A percentile compares a stretch with the other conserved stretches of the same genome.
phyloP scores from a whole-genome alignment of 192 early-diverging fungal species.

The Coemansia biformis region DNA sequence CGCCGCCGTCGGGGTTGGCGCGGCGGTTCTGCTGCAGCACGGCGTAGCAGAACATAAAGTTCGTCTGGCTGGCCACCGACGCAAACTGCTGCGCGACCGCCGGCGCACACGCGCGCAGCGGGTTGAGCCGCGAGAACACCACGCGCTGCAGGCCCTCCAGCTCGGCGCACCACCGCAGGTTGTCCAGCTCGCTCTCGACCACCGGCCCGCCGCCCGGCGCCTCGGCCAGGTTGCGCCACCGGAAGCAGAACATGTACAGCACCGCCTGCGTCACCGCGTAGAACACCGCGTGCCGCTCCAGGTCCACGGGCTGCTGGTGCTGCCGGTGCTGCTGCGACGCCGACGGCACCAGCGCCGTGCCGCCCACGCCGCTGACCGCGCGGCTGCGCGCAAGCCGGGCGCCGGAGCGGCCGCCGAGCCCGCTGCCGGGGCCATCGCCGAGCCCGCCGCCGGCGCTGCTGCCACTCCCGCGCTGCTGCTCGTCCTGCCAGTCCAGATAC shows the following conservation, averaged over 20 bases:
- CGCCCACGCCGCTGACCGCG: no score
- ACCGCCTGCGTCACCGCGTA: constrained; percentile 81
- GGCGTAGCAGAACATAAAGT: constrained; percentile 84
- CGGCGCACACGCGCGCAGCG: constrained; percentile 70
- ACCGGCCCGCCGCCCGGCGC: constrained; percentile 21
- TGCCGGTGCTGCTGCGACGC: no score
- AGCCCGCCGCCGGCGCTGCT: no score
- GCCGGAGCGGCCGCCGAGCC: constrained; percentile 1
- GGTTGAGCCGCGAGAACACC: constrained; percentile 70
- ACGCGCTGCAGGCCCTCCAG: constrained; percentile 65
- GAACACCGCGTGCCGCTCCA: constrained; percentile 70
- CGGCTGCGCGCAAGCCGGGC: no score
- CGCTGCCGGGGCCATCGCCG: no score
- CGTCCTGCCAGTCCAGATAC: constrained; percentile 67
- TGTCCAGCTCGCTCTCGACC: constrained; percentile 29
- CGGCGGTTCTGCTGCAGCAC: constrained; percentile 62
- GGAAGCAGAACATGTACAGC: constrained; percentile 94
- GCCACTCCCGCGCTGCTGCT: no score
- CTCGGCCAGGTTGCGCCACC: constrained; percentile 76
- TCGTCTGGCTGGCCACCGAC: constrained; percentile 64
- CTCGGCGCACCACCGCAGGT: constrained; percentile 58
- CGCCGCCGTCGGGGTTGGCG: constrained; percentile 4
- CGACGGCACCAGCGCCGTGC: no score
- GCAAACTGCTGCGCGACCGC: constrained; percentile 83
- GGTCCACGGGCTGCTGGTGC: constrained; percentile 51